Percentiles rank a stretch among this genome's conserved stretches.
phyloP scores from a whole-genome alignment of 768 basidiomycete species.

The Suillus americanus region DNA sequence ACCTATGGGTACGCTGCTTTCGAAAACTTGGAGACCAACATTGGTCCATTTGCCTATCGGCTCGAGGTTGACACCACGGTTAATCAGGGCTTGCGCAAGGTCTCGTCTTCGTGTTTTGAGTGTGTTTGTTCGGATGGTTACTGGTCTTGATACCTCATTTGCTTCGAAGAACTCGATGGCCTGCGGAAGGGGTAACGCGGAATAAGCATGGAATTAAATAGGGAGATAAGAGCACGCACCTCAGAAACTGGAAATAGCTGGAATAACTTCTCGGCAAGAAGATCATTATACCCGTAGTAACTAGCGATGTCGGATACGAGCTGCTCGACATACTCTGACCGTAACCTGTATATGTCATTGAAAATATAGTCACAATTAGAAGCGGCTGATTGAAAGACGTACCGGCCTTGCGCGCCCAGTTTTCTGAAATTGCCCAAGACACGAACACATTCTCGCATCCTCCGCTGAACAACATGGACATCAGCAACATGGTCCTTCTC shows the following conservation, averaged over 20 bases:
- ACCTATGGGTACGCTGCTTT: conserved; percentile 94
- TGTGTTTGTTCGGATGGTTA: conserved; percentile 97
- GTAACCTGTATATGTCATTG: conserved; percentile 50
- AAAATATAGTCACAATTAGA: conserved; percentile 9
- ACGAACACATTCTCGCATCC: conserved; percentile 77
- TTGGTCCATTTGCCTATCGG: conserved; percentile 99
- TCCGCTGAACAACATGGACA: conserved; percentile 70
- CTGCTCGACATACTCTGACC: conserved; percentile 89
- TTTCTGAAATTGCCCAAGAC: conserved; percentile 73
- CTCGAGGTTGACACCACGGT: conserved; percentile 95
- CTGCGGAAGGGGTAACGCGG: conserved; percentile 37
- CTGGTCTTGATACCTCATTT: conserved; percentile 92
- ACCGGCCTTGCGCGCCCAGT: conserved; percentile 68
- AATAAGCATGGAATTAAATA: conserved; percentile 11
- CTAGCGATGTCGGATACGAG: conserved; percentile 85
- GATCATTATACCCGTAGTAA: conserved; percentile 98
- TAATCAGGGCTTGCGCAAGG: conserved; percentile 89
- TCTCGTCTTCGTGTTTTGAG: conserved; percentile 91
- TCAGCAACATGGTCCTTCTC: conserved; percentile 73
- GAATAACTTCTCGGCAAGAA: conserved; percentile 92
- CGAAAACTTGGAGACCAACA: conserved; percentile 98
- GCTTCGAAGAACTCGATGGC: conserved; percentile 98
- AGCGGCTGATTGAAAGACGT: conserved; percentile 26
- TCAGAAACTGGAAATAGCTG: conserved; percentile 90
- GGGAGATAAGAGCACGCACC: conserved; percentile 44